Base-by-base conservation (phyloP, 345 rosid genomes). In the Barbarea vulgaris region DNA sequence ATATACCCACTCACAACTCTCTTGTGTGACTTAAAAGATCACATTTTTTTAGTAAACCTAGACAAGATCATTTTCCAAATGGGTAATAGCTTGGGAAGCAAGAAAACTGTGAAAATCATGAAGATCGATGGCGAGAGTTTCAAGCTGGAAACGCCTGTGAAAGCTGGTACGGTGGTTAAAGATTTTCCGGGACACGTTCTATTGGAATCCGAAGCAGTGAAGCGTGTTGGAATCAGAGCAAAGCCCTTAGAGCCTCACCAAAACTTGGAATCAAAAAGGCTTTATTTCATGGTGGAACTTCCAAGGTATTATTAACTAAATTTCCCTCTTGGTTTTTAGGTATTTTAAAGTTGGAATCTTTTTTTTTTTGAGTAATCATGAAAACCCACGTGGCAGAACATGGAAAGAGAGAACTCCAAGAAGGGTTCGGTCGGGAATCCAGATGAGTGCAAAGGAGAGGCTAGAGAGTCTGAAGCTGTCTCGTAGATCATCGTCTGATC, bases 381-480 rank as follows among this genome's bases (percentile, higher is more conserved):
- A 7, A 0, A 68, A 85, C 59, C 33, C 54, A 70, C 47, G 68
- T 57, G 37, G 59, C 83, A 9, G 64, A 70, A 3, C 85, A 83
- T 78, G 77, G 67, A 57, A 68, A 1, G 87, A 83, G 72, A 75
- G 65, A 44, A 67, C 11, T 7, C 85, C 98, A 2, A 83, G 98
- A 58, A 86, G 95, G 80, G 97, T 81, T 58, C 82, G 89, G 78
- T 96, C 97, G 11, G 95, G 86, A 44, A 87, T 96, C 0, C 70
- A 75, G 80, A 88, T 96, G 97, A 83, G 88, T 61, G 98, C 99
- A 0, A 86, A 83, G 80, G 99, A 93, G 79, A 83, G 94, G 76
- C 81, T 96, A 2, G 98, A 96, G 83, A 85, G 83, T 75, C 81
- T 95, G 25, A 90, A 83, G 96, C 24, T 93, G 82, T 75, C 94